Conservation (phyloP, 2,329 filamentous ascomycete species). For the Balansia obtecta region DNA sequence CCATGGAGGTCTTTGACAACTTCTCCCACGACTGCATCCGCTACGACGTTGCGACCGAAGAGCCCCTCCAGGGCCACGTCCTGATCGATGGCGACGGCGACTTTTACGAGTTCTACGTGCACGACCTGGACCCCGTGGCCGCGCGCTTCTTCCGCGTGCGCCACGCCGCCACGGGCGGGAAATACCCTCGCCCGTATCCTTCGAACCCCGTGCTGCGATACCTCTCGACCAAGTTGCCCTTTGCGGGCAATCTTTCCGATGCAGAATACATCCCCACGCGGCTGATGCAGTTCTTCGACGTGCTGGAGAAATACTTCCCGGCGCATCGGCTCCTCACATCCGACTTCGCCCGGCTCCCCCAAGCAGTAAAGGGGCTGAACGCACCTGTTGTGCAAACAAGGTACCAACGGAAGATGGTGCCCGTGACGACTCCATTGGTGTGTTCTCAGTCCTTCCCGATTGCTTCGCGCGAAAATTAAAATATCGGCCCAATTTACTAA, state of each 20-base stretch:
- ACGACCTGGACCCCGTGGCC: conserved; percentile 68
- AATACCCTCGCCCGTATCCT: conserved; percentile 50
- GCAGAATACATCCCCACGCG: conserved; percentile 92
- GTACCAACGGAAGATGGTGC: conserved; percentile 75
- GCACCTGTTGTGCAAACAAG: conserved; percentile 93
- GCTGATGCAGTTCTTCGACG: conserved; percentile 93
- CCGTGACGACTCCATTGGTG: conserved; percentile 82
- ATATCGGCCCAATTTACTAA: neutral
- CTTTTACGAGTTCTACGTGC: conserved; percentile 88
- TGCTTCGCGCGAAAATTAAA: neutral
- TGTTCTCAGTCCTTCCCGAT: conserved; percentile 19
- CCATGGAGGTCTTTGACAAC: conserved; percentile 97
- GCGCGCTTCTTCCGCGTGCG: conserved; percentile 75
- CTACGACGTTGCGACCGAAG: conserved; percentile 71
- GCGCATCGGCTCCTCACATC: conserved; percentile 78
- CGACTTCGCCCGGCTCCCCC: conserved; percentile 80
- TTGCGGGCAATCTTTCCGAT: conserved; percentile 61
- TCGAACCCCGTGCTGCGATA: conserved; percentile 43
- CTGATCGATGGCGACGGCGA: conserved; percentile 76
- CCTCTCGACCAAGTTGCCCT: conserved; percentile 52
- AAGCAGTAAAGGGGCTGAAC: conserved; percentile 74
- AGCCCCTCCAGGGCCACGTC: conserved; percentile 78
- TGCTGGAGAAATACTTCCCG: conserved; percentile 79
- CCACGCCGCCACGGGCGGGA: conserved; percentile 56
- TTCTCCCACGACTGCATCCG: conserved; percentile 91